These are phyloP conservation scores for Rosa lucieae DNA, from an alignment of 306 rosid species.

Conservation along the genomic window DNA sequence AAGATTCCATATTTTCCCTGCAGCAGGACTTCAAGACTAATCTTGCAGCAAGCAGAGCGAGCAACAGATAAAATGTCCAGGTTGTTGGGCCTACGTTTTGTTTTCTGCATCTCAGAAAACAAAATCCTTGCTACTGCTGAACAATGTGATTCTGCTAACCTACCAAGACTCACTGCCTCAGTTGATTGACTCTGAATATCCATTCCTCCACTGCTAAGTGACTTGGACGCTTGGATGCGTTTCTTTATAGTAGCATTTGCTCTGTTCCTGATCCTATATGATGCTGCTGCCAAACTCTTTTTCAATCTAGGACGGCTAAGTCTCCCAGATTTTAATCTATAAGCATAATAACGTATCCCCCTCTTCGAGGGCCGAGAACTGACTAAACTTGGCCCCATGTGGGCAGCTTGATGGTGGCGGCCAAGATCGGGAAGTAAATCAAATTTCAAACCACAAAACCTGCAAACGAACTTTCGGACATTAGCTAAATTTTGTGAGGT, in stretches of 20 bases:
- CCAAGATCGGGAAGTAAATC: constrained; percentile 97
- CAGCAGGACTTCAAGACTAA: constrained; percentile 59
- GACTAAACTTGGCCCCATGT: constrained; percentile 80
- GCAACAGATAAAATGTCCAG: constrained; percentile 69
- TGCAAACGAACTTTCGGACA: constrained; percentile 70
- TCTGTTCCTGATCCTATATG: constrained; percentile 79
- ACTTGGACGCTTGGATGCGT: constrained; percentile 67
- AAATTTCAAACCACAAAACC: constrained; percentile 96
- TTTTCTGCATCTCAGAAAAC: constrained; percentile 84
- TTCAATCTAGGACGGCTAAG: constrained; percentile 85
- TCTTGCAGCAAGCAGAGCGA: constrained; percentile 80
- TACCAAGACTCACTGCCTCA: constrained; percentile 53
- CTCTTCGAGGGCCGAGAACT: constrained; percentile 67
- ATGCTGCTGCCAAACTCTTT: constrained; percentile 71
- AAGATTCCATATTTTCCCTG: constrained; percentile 73
- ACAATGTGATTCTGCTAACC: constrained; percentile 65
- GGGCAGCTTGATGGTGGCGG: constrained; percentile 99
- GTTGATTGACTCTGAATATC: constrained; percentile 43
- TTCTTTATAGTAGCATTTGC: constrained; percentile 71
- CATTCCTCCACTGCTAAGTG: constrained; percentile 46
- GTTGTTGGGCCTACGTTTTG: constrained; percentile 75
- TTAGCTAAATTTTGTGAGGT: constrained; percentile 53
- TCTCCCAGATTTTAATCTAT: constrained; percentile 88
- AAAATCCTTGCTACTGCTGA: constrained; percentile 79
- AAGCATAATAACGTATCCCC: constrained; percentile 82